Percentiles rank a stretch among this genome's conserved stretches.
Evolutionary conservation across 1,284 basidiomycete genomes (phyloP).

Genomic region (Rhodotorula sp.): DNA sequence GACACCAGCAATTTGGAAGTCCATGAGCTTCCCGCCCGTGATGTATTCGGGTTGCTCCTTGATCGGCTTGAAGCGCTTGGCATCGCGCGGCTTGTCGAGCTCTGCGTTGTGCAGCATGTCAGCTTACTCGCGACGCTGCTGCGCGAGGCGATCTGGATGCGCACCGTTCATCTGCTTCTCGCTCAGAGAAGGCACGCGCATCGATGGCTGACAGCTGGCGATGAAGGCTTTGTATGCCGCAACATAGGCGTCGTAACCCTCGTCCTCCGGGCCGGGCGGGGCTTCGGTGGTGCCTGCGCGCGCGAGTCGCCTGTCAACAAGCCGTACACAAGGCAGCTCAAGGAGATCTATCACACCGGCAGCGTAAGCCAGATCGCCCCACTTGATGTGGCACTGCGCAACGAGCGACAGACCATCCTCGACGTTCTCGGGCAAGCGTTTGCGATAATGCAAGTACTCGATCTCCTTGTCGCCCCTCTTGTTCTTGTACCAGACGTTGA

Average conservation of each 20-base stretch:
- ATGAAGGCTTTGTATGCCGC: conserved; percentile 42
- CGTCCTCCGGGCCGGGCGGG: conserved; percentile 34
- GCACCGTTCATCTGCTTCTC: conserved; percentile 29
- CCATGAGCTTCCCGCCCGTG: conserved; percentile 42
- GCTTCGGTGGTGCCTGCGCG: conserved; percentile 29
- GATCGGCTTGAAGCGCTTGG: conserved; percentile 27
- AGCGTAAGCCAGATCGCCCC: conserved; percentile 42
- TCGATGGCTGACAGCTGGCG: conserved; percentile 18
- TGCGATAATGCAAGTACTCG: background rate
- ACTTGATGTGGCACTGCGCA: conserved; percentile 41
- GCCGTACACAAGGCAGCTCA: background rate
- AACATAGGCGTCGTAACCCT: conserved; percentile 35
- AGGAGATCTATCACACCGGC: conserved; percentile 13
- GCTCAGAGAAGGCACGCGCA: conserved; percentile 35
- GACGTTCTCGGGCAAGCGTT: conserved; percentile 30
- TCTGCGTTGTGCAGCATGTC: background rate
- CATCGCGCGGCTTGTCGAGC: conserved; percentile 33
- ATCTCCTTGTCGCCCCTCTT: background rate
- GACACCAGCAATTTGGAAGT: conserved; percentile 75
- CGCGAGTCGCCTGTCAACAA: background rate
- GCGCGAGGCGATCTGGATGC: background rate
- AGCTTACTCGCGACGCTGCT: background rate
- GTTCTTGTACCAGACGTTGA: conserved; percentile 37
- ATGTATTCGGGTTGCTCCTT: conserved; percentile 41
- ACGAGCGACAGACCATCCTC: conserved; percentile 38